Percentiles rank a stretch among this genome's conserved stretches.
Conservation (phyloP, 108 stramenopile genomes). For the Nannochloropsis gaditana region DNA sequence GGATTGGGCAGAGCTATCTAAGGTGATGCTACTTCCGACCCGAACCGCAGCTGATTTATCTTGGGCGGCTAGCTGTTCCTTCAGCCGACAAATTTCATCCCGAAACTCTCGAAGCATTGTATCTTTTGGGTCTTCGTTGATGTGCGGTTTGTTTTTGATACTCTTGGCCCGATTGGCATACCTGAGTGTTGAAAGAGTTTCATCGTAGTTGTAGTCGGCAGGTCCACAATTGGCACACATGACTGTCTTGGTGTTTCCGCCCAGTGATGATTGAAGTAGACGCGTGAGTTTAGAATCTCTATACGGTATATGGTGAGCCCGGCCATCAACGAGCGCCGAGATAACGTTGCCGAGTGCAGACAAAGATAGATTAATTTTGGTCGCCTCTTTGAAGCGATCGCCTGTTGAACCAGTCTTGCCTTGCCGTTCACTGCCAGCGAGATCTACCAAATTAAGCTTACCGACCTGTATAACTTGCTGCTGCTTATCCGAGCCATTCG, state of each 20-base stretch:
- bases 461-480: conserved; percentile 63
- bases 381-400: conserved; percentile 77
- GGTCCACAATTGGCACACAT: conserved; percentile 94
- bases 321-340: conserved; percentile 83
- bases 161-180: conserved; percentile 94
- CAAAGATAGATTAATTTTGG: conserved; percentile 70
- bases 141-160: conserved; percentile 97
- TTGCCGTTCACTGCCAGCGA: conserved; percentile 90
- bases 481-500: not conserved
- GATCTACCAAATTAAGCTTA: conserved; percentile 94
- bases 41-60: conserved; percentile 23
- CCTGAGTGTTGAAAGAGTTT: conserved; percentile 90
- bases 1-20: conserved; percentile 16
- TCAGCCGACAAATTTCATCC: conserved; percentile 64
- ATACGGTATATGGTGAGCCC: conserved; percentile 91
- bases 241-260: conserved; percentile 84
- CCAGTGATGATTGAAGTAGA: conserved; percentile 91
- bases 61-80: conserved; percentile 59
- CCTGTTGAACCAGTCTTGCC: conserved; percentile 95
- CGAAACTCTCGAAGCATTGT: conserved; percentile 86
- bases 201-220: conserved; percentile 94
- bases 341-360: conserved; percentile 76
- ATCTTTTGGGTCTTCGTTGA: conserved; percentile 94
- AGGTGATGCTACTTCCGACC: not conserved
- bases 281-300: conserved; percentile 97